Percentiles rank a stretch among this genome's conserved stretches.
phyloP scores from a whole-genome alignment of 2,329 filamentous ascomycete genomes.

The Alternaria incomplexa region DNA sequence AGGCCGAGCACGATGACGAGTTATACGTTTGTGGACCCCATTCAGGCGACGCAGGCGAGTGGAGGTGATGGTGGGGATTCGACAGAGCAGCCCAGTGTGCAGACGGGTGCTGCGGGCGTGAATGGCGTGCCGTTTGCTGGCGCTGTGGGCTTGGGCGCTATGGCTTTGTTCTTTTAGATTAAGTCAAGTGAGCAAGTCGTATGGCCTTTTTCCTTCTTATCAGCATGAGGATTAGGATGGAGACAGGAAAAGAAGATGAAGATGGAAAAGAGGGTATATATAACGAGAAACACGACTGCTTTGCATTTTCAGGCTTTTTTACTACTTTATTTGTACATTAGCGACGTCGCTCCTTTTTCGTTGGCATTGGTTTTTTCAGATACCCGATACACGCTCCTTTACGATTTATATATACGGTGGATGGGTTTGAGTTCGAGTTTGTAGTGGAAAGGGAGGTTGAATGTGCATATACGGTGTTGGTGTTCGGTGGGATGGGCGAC shows the following conservation, averaged over 20 bases:
- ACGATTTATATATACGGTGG: neutral
- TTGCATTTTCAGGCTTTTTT: neutral
- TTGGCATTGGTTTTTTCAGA: neutral
- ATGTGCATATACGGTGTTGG: neutral
- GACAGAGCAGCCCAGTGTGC: slow-evolving; percentile 44
- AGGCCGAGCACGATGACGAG: slow-evolving; percentile 51
- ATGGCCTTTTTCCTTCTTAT: too few species aligned
- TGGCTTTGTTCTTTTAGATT: neutral
- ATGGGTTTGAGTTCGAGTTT: neutral
- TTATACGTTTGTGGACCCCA: slow-evolving; percentile 51
- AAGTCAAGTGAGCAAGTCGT: too few species aligned
- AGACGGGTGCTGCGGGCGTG: slow-evolving; percentile 44
- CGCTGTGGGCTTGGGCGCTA: neutral
- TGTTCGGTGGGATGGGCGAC: neutral
- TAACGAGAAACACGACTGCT: neutral
- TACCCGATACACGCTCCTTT: slow-evolving; percentile 1
- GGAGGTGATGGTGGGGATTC: neutral
- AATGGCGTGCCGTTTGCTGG: slow-evolving; percentile 20
- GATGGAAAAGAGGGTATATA: neutral
- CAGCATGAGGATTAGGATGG: too few species aligned
- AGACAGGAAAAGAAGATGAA: neutral
- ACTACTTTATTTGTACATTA: neutral
- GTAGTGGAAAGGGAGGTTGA: neutral
- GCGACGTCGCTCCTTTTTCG: neutral
- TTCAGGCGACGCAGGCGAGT: slow-evolving; percentile 21